These are phyloP conservation scores for Emergomyces africanus DNA, from an alignment of 2,329 filamentous ascomycete genomes.

Conservation along the genomic window DNA sequence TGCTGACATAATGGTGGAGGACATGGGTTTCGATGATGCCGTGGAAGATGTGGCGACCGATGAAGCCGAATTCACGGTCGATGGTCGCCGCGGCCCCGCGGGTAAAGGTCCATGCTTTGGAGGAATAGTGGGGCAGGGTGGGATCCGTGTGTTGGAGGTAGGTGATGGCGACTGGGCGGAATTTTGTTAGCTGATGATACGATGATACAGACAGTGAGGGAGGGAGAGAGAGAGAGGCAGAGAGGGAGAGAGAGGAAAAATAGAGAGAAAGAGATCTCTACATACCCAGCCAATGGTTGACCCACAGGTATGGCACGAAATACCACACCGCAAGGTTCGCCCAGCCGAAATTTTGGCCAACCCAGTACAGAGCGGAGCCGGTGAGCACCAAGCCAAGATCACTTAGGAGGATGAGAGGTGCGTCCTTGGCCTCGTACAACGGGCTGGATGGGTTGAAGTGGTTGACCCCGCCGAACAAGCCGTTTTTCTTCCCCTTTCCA, in stretches of 20 bases:
- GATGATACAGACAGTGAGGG: neutral
- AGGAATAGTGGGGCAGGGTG: slow-evolving; percentile 80
- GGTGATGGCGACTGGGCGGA: slow-evolving; percentile 72
- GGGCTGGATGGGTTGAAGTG: slow-evolving; percentile 86
- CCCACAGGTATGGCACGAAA: slow-evolving; percentile 87
- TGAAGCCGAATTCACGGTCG: slow-evolving; percentile 93
- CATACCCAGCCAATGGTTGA: slow-evolving; percentile 98
- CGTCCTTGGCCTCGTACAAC: slow-evolving; percentile 82
- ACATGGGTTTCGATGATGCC: slow-evolving; percentile 98
- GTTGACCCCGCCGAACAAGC: slow-evolving; percentile 69
- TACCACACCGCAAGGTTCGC: slow-evolving; percentile 90
- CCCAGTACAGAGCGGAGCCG: slow-evolving; percentile 47
- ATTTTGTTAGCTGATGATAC: neutral
- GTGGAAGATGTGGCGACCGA: slow-evolving; percentile 81
- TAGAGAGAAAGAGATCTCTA: slow-evolving; percentile 12
- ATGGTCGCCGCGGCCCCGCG: slow-evolving; percentile 92
- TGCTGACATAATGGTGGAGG: slow-evolving; percentile 92
- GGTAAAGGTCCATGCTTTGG: slow-evolving; percentile 79
- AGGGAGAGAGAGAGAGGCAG: neutral
- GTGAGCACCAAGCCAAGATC: slow-evolving; percentile 66
- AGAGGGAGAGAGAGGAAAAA: neutral
- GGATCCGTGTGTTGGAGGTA: slow-evolving; percentile 97
- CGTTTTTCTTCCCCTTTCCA: slow-evolving; percentile 84
- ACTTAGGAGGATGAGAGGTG: slow-evolving; percentile 71
- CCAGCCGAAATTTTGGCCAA: slow-evolving; percentile 70